A percentile compares a stretch with the other conserved stretches of the same genome.
These are phyloP conservation scores for Penicillium verrucosum DNA, from an alignment of 2,329 filamentous ascomycete species.

Conservation along the genomic window DNA sequence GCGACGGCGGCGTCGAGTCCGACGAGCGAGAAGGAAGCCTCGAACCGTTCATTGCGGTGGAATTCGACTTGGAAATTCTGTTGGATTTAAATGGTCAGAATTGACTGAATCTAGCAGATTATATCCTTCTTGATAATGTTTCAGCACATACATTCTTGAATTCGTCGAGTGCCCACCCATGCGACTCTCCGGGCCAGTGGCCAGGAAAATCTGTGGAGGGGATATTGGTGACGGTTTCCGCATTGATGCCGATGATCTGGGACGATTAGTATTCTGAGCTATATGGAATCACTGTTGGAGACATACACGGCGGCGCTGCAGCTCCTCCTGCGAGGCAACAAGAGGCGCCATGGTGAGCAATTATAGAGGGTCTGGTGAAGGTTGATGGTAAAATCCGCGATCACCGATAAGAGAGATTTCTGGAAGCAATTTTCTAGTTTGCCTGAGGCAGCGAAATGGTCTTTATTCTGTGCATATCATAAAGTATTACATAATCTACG, in stretches of 20 bases:
- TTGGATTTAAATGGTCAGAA: constrained; percentile 3
- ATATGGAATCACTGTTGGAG: constrained; percentile 2
- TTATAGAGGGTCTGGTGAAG: constrained; percentile 10
- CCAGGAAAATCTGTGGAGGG: constrained; percentile 88
- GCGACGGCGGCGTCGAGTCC: constrained; percentile 89
- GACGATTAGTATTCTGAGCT: constrained; percentile 3
- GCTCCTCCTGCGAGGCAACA: constrained; percentile 42
- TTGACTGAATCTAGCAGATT: neutral
- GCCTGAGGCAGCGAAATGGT: constrained; percentile 25
- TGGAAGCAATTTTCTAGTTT: constrained; percentile 33
- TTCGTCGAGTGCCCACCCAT: constrained; percentile 70
- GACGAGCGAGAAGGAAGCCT: constrained; percentile 85
- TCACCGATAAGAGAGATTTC: constrained; percentile 29
- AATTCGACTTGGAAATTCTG: constrained; percentile 71
- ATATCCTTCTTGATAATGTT: neutral
- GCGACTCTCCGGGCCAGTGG: constrained; percentile 84
- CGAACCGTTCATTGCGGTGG: constrained; percentile 73
- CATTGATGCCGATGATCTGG: constrained; percentile 80
- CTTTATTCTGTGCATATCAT: constrained; percentile 20
- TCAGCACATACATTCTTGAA: constrained; percentile 57
- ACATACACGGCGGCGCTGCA: constrained; percentile 43
- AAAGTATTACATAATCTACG: neutral
- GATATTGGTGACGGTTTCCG: constrained; percentile 86
- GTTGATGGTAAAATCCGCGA: constrained; percentile 21
- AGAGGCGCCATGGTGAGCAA: constrained; percentile 41